phyloP scores from a whole-genome alignment of 805 yeast species.

The Kuraishia ogatae region DNA sequence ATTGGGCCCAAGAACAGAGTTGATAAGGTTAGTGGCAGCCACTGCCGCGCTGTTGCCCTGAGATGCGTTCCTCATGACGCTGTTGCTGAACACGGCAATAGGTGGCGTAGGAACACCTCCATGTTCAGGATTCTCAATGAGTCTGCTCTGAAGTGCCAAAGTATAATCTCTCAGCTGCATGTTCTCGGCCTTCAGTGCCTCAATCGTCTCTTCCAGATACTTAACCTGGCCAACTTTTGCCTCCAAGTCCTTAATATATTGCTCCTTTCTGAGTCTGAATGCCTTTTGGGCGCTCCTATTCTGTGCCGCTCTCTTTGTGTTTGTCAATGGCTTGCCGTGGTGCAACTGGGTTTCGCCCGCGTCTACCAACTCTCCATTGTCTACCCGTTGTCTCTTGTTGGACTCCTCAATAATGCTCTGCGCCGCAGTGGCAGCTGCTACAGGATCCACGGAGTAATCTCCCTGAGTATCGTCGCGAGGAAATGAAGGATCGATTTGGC shows the following conservation, averaged over 20 bases:
- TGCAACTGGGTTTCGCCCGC: background rate
- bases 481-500: constrained; percentile 2
- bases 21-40: constrained; percentile 8
- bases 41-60: constrained; percentile 8
- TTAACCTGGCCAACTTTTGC: constrained; percentile 55
- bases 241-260: constrained; percentile 74
- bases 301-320: constrained; percentile 83
- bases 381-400: background rate
- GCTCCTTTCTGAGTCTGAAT: constrained; percentile 77
- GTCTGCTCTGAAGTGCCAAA: constrained; percentile 56
- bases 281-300: constrained; percentile 90
- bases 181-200: constrained; percentile 62
- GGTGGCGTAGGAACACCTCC: constrained; percentile 6
- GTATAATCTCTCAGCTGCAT: constrained; percentile 65
- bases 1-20: background rate
- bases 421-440: constrained; percentile 1
- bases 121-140: constrained; percentile 40
- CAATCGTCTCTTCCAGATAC: constrained; percentile 54
- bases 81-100: constrained; percentile 1
- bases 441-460: background rate
- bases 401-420: background rate
- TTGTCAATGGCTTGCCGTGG: constrained; percentile 26
- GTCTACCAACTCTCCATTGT: background rate
- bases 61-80: background rate
- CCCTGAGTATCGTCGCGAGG: background rate